Evolutionary conservation across 108 stramenopile species (phyloP), one percentile per base, ranked within the genome.

Genomic region (Skeletonema menzelii): DNA sequence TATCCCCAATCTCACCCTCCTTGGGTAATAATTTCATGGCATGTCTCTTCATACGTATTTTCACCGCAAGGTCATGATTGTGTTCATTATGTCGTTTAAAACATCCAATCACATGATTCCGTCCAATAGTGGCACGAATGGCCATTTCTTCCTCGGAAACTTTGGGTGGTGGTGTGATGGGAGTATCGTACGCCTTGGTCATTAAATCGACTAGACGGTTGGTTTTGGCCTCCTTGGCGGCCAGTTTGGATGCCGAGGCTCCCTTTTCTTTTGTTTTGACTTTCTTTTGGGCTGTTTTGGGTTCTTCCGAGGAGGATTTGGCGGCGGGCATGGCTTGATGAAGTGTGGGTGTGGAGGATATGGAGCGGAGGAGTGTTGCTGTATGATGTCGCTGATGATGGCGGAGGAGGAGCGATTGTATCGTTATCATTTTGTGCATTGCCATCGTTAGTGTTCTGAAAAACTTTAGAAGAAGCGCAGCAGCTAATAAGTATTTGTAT

Each of bases 41-140:
- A 64, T 90, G 83, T 17, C 63, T 55, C 73, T 95, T 95, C 85
- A 95, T 73, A 13, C 75, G 77, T 37, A 95, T 61, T 61, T 91
- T 93, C 61, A 89, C 89, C 10, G 87, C 75, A 57, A 95, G 59
- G 79, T 93, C 91, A 60, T 95, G 94, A 59, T 93, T 65, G 15
- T 71, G 47, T 46, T 82, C 83, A 68, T 95, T 95, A 70, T 95
- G 91, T 61, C 80, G 74, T 38, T 84, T 47, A 53, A 88, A 91
- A 15, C 67, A 77, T 27, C 94, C 94, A 67, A 95, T 88, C 31
- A 89, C 90, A 55, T 93, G 87, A 67, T 90, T 87, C 30, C 86
- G 74, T 55, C 85, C 85, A 27, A 93, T 74, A 34, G 78, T 8
- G 47, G 90, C 83, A 38, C 91, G 73, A 20, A 85, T 71, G 34